Percentiles rank a stretch among this genome's conserved stretches.
Evolutionary conservation across 1,284 basidiomycete species (phyloP).

Genomic region (Leccinum pachyderme): DNA sequence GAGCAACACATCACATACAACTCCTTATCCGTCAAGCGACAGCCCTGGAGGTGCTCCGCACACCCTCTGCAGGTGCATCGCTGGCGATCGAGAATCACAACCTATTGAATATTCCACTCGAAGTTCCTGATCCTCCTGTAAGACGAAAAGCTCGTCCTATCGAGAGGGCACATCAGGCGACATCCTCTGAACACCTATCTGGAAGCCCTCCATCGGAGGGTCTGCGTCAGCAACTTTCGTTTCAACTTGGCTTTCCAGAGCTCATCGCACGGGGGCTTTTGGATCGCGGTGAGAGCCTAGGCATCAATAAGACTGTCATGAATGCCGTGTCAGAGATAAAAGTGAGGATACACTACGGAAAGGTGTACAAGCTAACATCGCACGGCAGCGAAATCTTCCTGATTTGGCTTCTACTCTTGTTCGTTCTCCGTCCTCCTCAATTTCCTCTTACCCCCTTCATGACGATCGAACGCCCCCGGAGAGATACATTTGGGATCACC

Average conservation of each 20-base stretch:
- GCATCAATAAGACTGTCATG: constrained; percentile 78
- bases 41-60: constrained; percentile 72
- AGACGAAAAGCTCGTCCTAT: constrained; percentile 36
- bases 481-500: constrained; percentile 63
- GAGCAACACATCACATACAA: constrained; percentile 51
- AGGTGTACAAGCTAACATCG: constrained; percentile 6
- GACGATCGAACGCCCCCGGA: constrained; percentile 57
- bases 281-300: constrained; percentile 74
- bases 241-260: constrained; percentile 59
- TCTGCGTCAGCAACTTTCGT: constrained; percentile 43
- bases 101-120: constrained; percentile 66
- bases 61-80: constrained; percentile 68
- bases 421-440: constrained; percentile 48
- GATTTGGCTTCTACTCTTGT: constrained; percentile 72
- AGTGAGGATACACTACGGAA: constrained; percentile 38
- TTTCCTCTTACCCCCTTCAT: constrained; percentile 57
- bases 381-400: constrained; percentile 72
- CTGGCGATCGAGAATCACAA: constrained; percentile 81
- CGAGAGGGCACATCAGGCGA: constrained; percentile 30
- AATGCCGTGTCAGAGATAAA: constrained; percentile 72
- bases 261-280: constrained; percentile 67
- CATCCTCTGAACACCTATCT: constrained; percentile 18
- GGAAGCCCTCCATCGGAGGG: constrained; percentile 28
- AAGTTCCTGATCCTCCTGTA: constrained; percentile 54
- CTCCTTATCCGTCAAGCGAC: constrained; percentile 83